Conservation (phyloP, 2,329 filamentous ascomycete genomes). For the Aspergillus sp. region DNA sequence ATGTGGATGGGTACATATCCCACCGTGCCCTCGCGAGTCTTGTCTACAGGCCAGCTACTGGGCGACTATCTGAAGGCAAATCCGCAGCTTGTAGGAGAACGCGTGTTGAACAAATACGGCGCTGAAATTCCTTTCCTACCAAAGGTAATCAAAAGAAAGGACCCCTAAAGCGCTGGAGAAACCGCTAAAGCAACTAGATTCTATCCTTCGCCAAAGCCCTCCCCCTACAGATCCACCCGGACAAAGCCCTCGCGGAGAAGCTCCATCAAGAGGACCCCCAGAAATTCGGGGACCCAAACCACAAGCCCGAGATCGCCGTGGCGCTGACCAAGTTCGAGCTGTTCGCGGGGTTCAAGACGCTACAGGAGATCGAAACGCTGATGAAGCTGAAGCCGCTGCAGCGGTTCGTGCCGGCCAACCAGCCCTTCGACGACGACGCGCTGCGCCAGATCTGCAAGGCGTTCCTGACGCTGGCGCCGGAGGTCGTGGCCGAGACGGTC, state of each 20-base stretch:
- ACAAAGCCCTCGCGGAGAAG: constrained; percentile 64
- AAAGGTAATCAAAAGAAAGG: constrained; percentile 50
- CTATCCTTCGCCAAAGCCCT: constrained; percentile 74
- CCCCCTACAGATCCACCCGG: constrained; percentile 71
- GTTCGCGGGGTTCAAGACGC: constrained; percentile 72
- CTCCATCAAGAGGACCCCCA: constrained; percentile 64
- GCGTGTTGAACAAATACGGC: constrained; percentile 61
- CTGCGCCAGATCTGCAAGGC: constrained; percentile 57
- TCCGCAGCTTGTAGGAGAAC: constrained; percentile 62
- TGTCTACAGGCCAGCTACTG: constrained; percentile 63
- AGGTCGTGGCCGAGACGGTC: constrained; percentile 54
- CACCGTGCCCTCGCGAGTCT: constrained; percentile 63
- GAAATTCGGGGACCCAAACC: constrained; percentile 69
- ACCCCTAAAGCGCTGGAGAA: background rate
- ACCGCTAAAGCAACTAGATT: constrained; percentile 44
- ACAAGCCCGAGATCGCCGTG: constrained; percentile 78
- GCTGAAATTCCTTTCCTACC: constrained; percentile 69
- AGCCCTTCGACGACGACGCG: constrained; percentile 56
- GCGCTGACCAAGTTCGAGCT: constrained; percentile 71
- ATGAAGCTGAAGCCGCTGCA: constrained; percentile 56
- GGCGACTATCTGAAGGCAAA: constrained; percentile 65
- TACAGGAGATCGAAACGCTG: constrained; percentile 58
- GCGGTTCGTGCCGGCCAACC: constrained; percentile 51
- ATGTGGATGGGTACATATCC: constrained; percentile 80
- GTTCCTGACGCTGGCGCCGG: constrained; percentile 54